These are phyloP conservation scores for Lachancea lanzarotensis DNA, from an alignment of 805 yeast species.

Conservation along the genomic window DNA sequence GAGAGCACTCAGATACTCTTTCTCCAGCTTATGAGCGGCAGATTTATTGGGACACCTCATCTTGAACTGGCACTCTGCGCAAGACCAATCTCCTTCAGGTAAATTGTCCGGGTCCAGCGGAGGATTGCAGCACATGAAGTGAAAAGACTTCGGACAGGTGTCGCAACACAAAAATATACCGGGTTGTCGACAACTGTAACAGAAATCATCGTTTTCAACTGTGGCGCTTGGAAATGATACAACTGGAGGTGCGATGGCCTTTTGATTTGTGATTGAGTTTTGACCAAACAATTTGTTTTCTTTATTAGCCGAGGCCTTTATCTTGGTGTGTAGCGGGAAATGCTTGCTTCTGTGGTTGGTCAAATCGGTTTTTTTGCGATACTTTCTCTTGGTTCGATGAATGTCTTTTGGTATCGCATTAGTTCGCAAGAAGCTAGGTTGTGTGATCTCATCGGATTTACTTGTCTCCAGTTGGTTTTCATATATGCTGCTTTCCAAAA, in stretches of 20 bases:
- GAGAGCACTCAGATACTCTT: slow-evolving; percentile 13
- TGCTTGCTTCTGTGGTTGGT: slow-evolving; percentile 1
- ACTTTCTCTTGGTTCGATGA: slow-evolving; percentile 11
- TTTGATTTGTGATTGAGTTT: slow-evolving; percentile 20
- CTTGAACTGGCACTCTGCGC: slow-evolving; percentile 63
- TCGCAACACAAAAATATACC: slow-evolving; percentile 94
- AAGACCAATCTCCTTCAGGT: slow-evolving; percentile 89
- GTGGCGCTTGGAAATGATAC: slow-evolving; percentile 24
- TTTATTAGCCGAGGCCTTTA: slow-evolving; percentile 10
- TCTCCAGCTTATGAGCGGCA: slow-evolving; percentile 19
- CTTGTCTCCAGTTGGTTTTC: slow-evolving; percentile 28
- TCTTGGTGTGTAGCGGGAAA: slow-evolving; percentile 16
- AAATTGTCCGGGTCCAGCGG: slow-evolving; percentile 67
- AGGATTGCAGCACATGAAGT: slow-evolving; percentile 85
- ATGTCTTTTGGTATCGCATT: slow-evolving; percentile 16
- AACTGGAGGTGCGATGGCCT: slow-evolving; percentile 27
- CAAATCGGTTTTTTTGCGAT: neutral
- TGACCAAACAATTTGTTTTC: slow-evolving; percentile 42
- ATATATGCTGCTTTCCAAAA: slow-evolving; percentile 10
- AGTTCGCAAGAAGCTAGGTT: slow-evolving; percentile 28
- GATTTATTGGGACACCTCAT: slow-evolving; percentile 26
- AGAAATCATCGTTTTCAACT: slow-evolving; percentile 71
- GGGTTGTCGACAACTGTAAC: slow-evolving; percentile 83
- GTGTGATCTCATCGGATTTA: slow-evolving; percentile 32
- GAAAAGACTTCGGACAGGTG: slow-evolving; percentile 86